Percentiles rank a stretch among this genome's conserved stretches.
Conservation (phyloP, 306 rosid species). For the Prunus persica region Prunus_persica_NCBIv2 NC_034016.1:9062001-9062500, state of each 20-base stretch:
- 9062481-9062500: slow-evolving; percentile 46
- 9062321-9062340: not conserved
- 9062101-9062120: not conserved
- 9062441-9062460: slow-evolving; percentile 92
- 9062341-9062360: slow-evolving; percentile 17
- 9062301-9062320: not conserved
- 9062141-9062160: not conserved
- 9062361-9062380: slow-evolving; percentile 20
- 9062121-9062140: not conserved
- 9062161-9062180: not conserved
- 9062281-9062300: not conserved
- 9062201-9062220: not conserved
- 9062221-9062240: not conserved
- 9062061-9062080: not conserved
- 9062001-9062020: too few species aligned
- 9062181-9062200: not conserved
- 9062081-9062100: not conserved
- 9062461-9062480: slow-evolving; percentile 85
- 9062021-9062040: not conserved
- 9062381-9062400: slow-evolving; percentile 31
- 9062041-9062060: not conserved
- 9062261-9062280: not conserved
- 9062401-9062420: slow-evolving; percentile 90
- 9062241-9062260: not conserved
- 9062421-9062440: slow-evolving; percentile 89